Evolutionary conservation across 768 basidiomycete species (phyloP).

Genomic region (Mycena haematopus): DNA sequence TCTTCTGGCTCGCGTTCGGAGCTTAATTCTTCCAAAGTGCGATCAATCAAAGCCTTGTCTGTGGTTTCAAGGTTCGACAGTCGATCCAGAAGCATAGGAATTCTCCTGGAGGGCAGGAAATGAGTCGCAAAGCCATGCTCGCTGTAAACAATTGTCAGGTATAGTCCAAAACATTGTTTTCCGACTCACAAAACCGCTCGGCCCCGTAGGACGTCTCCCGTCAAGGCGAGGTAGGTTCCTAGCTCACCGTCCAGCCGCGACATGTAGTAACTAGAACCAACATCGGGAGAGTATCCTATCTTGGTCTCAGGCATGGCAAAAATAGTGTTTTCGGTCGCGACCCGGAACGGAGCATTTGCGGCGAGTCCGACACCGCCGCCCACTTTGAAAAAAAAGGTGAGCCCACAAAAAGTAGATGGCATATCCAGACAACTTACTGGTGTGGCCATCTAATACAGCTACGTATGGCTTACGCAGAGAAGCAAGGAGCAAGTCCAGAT

Average conservation of each 20-base stretch:
- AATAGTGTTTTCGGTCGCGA: constrained; percentile 90
- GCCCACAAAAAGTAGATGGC: constrained; percentile 18
- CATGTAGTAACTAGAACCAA: constrained; percentile 90
- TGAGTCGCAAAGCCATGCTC: constrained; percentile 96
- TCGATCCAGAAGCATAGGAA: constrained; percentile 73
- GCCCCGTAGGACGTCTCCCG: constrained; percentile 73
- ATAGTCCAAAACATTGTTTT: constrained; percentile 1
- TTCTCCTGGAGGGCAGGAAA: constrained; percentile 78
- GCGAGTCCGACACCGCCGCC: constrained; percentile 94
- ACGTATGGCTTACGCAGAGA: constrained; percentile 87
- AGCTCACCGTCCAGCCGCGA: constrained; percentile 89
- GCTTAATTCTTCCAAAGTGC: constrained; percentile 74
- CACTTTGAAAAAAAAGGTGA: constrained; percentile 57
- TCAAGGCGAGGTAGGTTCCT: constrained; percentile 93
- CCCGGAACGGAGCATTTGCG: constrained; percentile 83
- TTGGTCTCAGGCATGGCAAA: constrained; percentile 98
- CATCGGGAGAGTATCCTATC: constrained; percentile 91
- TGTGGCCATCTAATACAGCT: constrained; percentile 87
- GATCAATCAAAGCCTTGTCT: constrained; percentile 46
- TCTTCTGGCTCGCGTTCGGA: constrained; percentile 71
- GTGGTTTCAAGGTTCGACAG: constrained; percentile 64
- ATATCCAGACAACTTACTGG: constrained; percentile 63
- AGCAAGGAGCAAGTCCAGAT: constrained; percentile 76
- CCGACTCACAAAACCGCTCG: constrained; percentile 83
- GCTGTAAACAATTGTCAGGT: constrained; percentile 46